Evolutionary conservation across 2,329 filamentous ascomycete genomes (phyloP), one percentile per base, ranked within the genome.

Genomic region (Hypoxylon sp.): DNA sequence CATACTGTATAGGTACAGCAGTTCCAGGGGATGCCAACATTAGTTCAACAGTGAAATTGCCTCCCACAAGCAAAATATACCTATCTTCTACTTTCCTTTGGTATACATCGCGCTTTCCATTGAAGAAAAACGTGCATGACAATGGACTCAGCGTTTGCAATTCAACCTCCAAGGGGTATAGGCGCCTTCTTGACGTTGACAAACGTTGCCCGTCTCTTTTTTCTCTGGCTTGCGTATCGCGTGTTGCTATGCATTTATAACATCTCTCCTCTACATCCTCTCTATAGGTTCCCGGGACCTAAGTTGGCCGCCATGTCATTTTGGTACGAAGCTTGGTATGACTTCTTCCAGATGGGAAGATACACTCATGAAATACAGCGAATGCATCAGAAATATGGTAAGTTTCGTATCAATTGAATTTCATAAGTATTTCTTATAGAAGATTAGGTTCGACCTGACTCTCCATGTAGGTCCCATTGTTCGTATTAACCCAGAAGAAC

Each of bases 401-500:
- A 47, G 17, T 11, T n/a, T 11, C 17, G 17, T 13, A 19, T 19
- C 8, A 47, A 24, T 19, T 22, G 22, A 10, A 3, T 22, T 10
- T 10, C 35, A 13, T 5, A n/a, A 37, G 2, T 6, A 2, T 37
- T 37, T n/a, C 13, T 37, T 37, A 5, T 37, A 5, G 13, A n/a
- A 37, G 35, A n/a, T n/a, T 5, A 6, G 14, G 5, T n/a, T 10
- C 2, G n/a, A 13, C 1, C 3, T 37, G 13, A 37, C 13, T n/a
- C 5, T 31, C 9, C 3, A 17, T 47, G 17, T 24, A 47, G 42
- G 42, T 9, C 42, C 71, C 1, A 67, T 71, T 35, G 59, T 73
- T 10, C 58, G 71, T 1, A 72, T 73, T 47, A 70, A 66, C 39
- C 71, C 69, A 4, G 64, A 71, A 14, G 76, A 78, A 31, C 69